A percentile compares a stretch with the other conserved stretches of the same genome.
Evolutionary conservation across 306 rosid genomes (phyloP).

Genomic region (Mucuna pruriens): DNA sequence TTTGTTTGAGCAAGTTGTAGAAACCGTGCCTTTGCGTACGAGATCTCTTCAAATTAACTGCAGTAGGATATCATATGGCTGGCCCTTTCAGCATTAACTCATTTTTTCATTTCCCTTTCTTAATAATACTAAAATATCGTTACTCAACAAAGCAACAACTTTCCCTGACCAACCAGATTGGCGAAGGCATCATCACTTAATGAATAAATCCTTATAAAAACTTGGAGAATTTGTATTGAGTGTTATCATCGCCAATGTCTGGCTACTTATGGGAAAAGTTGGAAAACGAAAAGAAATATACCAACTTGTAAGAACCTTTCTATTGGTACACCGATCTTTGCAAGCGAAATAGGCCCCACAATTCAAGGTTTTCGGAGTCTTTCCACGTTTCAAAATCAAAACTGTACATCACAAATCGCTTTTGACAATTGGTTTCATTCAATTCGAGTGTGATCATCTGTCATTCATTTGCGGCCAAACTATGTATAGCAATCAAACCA

Average conservation of each 20-base stretch:
- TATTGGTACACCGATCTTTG: neutral
- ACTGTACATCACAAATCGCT: too few species aligned
- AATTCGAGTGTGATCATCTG: neutral
- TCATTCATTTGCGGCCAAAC: neutral
- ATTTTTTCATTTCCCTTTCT: neutral
- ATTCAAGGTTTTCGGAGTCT: neutral
- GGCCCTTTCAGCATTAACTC: neutral
- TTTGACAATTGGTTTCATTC: too few species aligned
- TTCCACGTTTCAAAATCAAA: too few species aligned
- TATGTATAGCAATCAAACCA: neutral
- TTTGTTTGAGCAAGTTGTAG: slow-evolving; percentile 32
- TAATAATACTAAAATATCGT: neutral
- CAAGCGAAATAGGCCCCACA: neutral
- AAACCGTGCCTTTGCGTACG: neutral
- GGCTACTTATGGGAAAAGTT: neutral
- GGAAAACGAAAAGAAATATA: neutral
- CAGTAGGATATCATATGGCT: neutral
- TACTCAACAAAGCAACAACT: neutral
- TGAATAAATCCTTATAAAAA: neutral
- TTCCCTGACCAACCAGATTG: neutral
- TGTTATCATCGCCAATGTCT: neutral
- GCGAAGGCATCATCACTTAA: neutral
- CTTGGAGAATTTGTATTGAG: neutral
- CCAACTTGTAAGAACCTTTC: neutral
- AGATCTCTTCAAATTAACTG: slow-evolving; percentile 30